phyloP scores from a whole-genome alignment of 108 stramenopile genomes.

The Cyclotella sp. region DNA sequence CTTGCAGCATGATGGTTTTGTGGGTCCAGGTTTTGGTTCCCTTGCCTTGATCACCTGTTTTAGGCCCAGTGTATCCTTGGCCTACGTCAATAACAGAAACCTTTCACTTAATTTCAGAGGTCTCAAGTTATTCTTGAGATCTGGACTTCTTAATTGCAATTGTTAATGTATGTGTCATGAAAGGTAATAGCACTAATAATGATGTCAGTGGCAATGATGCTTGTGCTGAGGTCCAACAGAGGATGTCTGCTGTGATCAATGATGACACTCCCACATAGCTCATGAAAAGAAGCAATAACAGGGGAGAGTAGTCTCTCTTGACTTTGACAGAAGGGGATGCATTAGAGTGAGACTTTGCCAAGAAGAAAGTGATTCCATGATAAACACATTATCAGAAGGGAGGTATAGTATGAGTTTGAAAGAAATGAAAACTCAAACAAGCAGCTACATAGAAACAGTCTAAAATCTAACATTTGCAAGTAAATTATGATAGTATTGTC shows the following conservation, averaged over 20 bases:
- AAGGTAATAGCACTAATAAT: neutral
- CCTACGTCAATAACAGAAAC: no score
- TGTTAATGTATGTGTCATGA: constrained; percentile 40
- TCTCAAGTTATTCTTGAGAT: constrained; percentile 72
- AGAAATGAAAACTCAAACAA: no score
- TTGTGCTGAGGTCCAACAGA: constrained; percentile 2
- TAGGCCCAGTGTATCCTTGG: no score
- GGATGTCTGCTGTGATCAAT: constrained; percentile 4
- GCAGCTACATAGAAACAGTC: no score
- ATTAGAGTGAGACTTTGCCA: constrained; percentile 28
- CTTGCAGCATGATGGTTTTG: no score
- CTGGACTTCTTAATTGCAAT: constrained; percentile 64
- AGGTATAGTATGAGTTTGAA: no score
- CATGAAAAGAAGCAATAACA: neutral
- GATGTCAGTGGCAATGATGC: neutral
- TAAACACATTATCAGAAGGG: constrained; percentile 18
- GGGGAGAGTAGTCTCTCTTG: neutral
- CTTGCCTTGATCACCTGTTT: no score
- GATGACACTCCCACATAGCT: neutral
- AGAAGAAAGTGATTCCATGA: constrained; percentile 33
- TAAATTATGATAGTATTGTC: no score
- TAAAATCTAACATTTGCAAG: no score
- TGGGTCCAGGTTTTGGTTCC: no score
- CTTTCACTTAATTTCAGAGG: constrained; percentile 64
- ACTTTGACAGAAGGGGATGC: constrained; percentile 32